These are phyloP conservation scores for Solanum hybrid DNA, from an alignment of 305 asterid genomes.

Conservation along the genomic window DNA sequence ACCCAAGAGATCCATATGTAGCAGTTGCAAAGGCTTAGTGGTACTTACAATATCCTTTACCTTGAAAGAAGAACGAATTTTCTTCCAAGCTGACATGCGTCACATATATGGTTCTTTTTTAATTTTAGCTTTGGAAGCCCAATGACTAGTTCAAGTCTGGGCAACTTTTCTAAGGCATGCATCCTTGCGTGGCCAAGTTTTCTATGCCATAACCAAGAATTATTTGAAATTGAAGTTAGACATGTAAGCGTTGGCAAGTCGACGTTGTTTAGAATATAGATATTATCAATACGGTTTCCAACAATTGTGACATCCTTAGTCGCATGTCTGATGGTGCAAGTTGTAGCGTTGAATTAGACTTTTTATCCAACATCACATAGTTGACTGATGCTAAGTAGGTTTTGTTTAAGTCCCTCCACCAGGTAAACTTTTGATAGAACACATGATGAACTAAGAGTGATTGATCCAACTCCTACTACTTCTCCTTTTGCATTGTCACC, in stretches of 20 bases:
- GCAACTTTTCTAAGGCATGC: neutral
- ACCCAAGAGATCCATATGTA: neutral
- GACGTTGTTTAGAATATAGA: no score
- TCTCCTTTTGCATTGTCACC: neutral
- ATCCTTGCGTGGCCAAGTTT: neutral
- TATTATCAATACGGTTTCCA: neutral
- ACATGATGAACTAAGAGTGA: neutral
- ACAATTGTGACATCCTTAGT: neutral
- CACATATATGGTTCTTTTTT: neutral
- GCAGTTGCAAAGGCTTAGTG: neutral
- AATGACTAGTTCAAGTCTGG: neutral
- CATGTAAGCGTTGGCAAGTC: neutral
- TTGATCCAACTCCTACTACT: neutral
- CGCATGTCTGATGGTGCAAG: neutral
- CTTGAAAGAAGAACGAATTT: neutral
- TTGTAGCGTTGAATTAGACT: neutral
- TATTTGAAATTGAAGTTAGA: neutral
- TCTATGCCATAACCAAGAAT: neutral
- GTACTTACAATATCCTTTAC: neutral
- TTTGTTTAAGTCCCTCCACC: neutral
- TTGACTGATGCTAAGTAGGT: neutral
- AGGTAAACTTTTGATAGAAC: neutral
- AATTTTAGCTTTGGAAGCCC: no score
- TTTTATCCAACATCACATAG: neutral
- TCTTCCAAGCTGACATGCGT: neutral